Evolutionary conservation across 1,139 yeast genomes (phyloP), one percentile per base, ranked within the genome.

Genomic region (Debaryomyces robertsiae): DNA sequence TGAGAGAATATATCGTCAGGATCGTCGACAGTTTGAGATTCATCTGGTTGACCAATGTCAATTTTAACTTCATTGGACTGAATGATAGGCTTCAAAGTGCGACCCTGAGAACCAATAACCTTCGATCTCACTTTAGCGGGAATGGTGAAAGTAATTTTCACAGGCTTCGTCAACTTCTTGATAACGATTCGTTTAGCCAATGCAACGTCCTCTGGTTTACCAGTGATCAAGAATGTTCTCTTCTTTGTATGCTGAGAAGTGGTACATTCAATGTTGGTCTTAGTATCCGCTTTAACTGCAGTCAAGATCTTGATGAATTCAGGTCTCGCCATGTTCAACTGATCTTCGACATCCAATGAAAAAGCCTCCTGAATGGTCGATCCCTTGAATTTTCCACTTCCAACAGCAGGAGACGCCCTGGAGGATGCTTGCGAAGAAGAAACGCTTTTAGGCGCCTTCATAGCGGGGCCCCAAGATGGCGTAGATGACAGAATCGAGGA

Each of bases 21-120:
- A 36, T 58, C 63, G 10, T 42, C 54, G 19, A 42, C 54, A 14
- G 44, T 50, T 23, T 50, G 60, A 45, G 53, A 57, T 24, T 65
- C 40, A 19, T 58, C 63, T 38, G 69, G 76, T 27, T 63, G 64
- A 17, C 82, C 83, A 55, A 93, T 81, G 55, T 90, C 90, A 57
- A 93, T 79, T 54, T 75, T 84, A 42, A 88, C 89, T 41, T 81
- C 86, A 47, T 86, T 77, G 36, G 79, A 73, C 42, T 77, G 84
- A 42, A 86, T 75, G 52, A 94, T 87, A 44, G 93, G 90, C 58
- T 82, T 86, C 63, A 94, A 79, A 48, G 75, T 85, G 51, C 77
- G 77, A 57, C 98, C 99, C 61, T 84, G 87, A 35, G 93, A 78
- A 44, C 99, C 99, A 65, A 94, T 90, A 48, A 94, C 79, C 44